Evolutionary conservation across 2,329 filamentous ascomycete genomes (phyloP).

Genomic region (Epichloe sibirici): DNA sequence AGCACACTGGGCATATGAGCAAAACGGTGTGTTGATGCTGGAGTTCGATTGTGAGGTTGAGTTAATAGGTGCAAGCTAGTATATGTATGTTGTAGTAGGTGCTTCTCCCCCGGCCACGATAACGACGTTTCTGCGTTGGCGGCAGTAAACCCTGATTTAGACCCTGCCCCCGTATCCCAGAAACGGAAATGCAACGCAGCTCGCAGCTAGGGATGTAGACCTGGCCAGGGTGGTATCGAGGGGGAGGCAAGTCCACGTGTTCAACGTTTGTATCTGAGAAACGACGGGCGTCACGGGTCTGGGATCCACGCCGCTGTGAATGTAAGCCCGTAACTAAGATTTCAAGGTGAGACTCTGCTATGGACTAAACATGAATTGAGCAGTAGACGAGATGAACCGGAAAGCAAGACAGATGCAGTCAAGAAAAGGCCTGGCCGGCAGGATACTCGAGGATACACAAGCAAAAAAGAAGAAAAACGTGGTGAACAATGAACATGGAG

Average conservation of each 20-base stretch:
- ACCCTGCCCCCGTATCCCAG: background rate
- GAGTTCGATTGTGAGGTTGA: background rate
- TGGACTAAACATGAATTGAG: background rate
- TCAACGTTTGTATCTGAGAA: background rate
- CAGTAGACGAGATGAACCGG: background rate
- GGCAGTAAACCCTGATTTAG: background rate
- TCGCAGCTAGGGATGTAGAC: background rate
- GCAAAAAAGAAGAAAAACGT: background rate
- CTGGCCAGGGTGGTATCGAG: background rate
- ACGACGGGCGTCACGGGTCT: background rate
- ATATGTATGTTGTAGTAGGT: background rate
- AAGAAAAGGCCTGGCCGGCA: slow-evolving; percentile 6
- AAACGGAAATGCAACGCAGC: background rate
- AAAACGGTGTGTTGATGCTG: background rate
- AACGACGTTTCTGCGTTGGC: background rate
- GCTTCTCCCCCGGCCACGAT: background rate
- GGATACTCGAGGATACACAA: slow-evolving; percentile 3
- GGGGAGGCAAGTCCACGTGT: background rate
- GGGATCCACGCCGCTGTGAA: background rate
- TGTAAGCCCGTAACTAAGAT: background rate
- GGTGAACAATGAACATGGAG: background rate
- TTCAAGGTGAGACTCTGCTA: background rate
- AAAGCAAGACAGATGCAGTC: background rate
- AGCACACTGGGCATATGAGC: background rate
- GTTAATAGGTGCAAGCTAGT: background rate